Conservation (phyloP, 2,329 filamentous ascomycete genomes). For the Dryadomyces quercivorus region DNA sequence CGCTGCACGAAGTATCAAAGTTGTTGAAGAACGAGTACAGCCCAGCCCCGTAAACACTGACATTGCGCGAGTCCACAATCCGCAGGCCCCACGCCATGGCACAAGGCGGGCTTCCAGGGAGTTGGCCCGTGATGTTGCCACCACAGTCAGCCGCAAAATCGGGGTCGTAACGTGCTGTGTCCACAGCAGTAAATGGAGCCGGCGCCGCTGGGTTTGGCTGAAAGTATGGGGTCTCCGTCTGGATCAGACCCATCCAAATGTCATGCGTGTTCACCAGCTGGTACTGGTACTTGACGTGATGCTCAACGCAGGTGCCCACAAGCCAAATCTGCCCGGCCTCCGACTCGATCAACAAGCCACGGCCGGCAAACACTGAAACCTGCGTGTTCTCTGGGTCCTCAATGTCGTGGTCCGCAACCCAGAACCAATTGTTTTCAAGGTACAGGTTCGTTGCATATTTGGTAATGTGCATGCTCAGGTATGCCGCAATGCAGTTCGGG, state of each 20-base stretch:
- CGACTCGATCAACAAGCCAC: constrained; percentile 25
- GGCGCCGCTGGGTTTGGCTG: constrained; percentile 45
- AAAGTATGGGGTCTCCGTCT: constrained; percentile 57
- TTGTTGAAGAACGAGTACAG: constrained; percentile 50
- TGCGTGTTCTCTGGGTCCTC: constrained; percentile 23
- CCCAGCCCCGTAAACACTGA: constrained; percentile 46
- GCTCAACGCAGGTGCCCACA: constrained; percentile 47
- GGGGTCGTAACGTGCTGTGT: constrained; percentile 29
- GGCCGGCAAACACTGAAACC: constrained; percentile 20
- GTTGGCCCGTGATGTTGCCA: not conserved
- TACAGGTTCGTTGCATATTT: constrained; percentile 23
- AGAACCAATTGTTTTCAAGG: constrained; percentile 38
- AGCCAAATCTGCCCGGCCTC: constrained; percentile 36
- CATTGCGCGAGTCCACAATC: constrained; percentile 36
- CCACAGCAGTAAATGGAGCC: constrained; percentile 32
- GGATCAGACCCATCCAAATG: constrained; percentile 47
- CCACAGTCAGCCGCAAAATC: constrained; percentile 31
- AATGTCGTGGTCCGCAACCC: constrained; percentile 39
- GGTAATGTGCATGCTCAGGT: constrained; percentile 31
- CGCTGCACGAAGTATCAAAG: constrained; percentile 32
- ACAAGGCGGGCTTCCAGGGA: constrained; percentile 24
- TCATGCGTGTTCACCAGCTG: constrained; percentile 44
- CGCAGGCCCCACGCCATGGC: constrained; percentile 52
- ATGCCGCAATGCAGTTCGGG: constrained; percentile 23
- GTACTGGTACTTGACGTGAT: constrained; percentile 51